Base-by-base conservation (phyloP, 2,329 filamentous ascomycete species). In the Emergomyces pasteurianus region DNA sequence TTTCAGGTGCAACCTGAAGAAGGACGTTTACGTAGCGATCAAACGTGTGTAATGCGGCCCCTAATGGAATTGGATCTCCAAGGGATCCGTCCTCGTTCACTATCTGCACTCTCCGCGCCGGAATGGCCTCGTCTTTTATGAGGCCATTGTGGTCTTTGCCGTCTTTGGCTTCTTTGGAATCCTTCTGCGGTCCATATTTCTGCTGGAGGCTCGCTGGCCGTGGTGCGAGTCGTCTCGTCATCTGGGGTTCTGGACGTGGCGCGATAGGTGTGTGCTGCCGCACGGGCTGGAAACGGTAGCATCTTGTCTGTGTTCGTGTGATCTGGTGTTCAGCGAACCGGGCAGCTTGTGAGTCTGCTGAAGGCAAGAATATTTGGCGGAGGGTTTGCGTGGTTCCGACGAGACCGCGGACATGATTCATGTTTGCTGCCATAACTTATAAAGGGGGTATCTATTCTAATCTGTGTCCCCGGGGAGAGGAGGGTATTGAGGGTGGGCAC, bases 11-110 rank as follows among this genome's bases (percentile, higher is more conserved):
- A 31, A 86, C 73, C 64, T 81, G 77, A 2, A 83, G 69, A 1
- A 87, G 75, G 62, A 79, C 77, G 59, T 81, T 73, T 0, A 74
- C 77, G n/a, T 73, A 70, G 28, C 75, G 77, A 65, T 86, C 76
- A 58, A 85, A 72, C 5, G 65, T 68, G 3, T 64, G 54, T 2
- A 86, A 75, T 3, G 69, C 69, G 50, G 71, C 63, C 1, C 62
- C 60, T 7, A 74, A 67, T 36, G 63, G 63, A 26, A 66, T 63
- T 1, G 73, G 71, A 10, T 67, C 62, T 10, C 71, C 67, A 3
- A 77, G 66, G 14, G 64, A 60, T 36, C 70, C 70, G 40, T 71
- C 64, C 23, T 71, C 70, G 38, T 73, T 69, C 50, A 74, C 73
- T 4, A 76, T 42, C 57, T 72, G 73, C 8, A 76, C 64, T 34